Base-by-base conservation (phyloP, 2,329 filamentous ascomycete species). In the Penicillium nordicum region DNA sequence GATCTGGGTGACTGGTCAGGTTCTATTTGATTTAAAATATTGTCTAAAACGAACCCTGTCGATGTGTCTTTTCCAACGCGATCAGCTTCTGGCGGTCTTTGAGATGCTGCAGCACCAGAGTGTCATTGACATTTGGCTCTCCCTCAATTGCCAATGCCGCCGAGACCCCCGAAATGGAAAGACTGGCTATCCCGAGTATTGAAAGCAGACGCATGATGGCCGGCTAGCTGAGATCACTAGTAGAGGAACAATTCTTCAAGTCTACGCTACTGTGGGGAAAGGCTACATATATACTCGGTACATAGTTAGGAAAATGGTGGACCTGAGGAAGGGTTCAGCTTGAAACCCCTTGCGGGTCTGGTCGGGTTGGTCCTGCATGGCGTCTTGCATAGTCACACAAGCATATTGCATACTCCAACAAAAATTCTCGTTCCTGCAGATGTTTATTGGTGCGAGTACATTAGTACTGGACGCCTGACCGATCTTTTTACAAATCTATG, bases 11-110 rank as follows among this genome's bases (percentile, higher is more conserved):
- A 29, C 41, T 27, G 16, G 41, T 43, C 14, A 43, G 23, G n/a
- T 29, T 16, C 14, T 29, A 3, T 27, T 43, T 11, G 16, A 25
- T 43, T n/a, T 3, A n/a, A 27, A n/a, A 27, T 5, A 43, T 12
- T 43, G 25, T 66, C 60, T 18, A 10, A 30, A 57, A 78, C 80
- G 53, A 72, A 88, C 90, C 91, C 69, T 90, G 90, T 55, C 92
- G 85, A 66, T 89, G 83, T 65, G 85, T 87, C 74, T 90, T 87
- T 72, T 97, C 92, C 68, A 94, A 82, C 14, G 80, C 80, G 55
- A 96, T 88, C 55, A 97, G 81, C 23, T 83, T 85, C 63, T 87
- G 82, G 48, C 92, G 84, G 29, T 89, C 88, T 32, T 82, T 74
- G 36, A 94, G 77, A 69, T 94, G 96, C 71, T 92, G 85, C 65